These are phyloP conservation scores for Pythium utonaiense DNA, from an alignment of 352 stramenopile genomes.

Conservation along the genomic window DNA sequence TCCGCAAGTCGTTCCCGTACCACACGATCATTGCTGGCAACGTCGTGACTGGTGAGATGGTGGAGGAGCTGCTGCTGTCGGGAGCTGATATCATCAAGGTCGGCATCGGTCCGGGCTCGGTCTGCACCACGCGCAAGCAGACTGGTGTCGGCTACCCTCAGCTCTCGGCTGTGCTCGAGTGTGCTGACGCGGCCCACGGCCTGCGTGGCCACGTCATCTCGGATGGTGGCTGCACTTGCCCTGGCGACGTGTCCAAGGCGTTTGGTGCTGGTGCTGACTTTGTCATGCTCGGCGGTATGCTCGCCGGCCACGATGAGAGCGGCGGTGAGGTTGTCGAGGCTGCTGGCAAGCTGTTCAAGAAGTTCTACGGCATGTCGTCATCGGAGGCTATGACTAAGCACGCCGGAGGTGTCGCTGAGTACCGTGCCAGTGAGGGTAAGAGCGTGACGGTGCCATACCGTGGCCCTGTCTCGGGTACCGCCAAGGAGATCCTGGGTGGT, in stretches of 20 bases:
- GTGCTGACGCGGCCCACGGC: slow-evolving; percentile 87
- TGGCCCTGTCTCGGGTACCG: slow-evolving; percentile 70
- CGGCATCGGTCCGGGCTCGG: slow-evolving; percentile 88
- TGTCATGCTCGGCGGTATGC: slow-evolving; percentile 92
- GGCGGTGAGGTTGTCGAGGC: slow-evolving; percentile 80
- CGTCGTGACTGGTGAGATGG: slow-evolving; percentile 91
- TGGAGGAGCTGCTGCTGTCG: slow-evolving; percentile 88
- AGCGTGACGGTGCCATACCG: slow-evolving; percentile 88
- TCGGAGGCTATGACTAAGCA: slow-evolving; percentile 92
- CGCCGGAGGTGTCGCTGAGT: slow-evolving; percentile 86
- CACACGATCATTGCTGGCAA: slow-evolving; percentile 92
- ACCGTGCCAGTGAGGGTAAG: slow-evolving; percentile 90
- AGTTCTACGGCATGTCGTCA: slow-evolving; percentile 93
- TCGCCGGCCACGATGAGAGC: slow-evolving; percentile 89
- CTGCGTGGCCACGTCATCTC: slow-evolving; percentile 88
- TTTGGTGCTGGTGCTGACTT: slow-evolving; percentile 91
- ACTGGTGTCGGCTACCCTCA: slow-evolving; percentile 92
- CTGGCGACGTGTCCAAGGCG: slow-evolving; percentile 88
- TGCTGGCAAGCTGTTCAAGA: slow-evolving; percentile 74
- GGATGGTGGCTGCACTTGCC: slow-evolving; percentile 88
- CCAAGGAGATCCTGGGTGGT: slow-evolving; percentile 90
- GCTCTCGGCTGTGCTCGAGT: slow-evolving; percentile 89
- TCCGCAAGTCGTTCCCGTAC: slow-evolving; percentile 50
- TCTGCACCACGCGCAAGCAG: slow-evolving; percentile 92
- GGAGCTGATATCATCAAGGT: slow-evolving; percentile 94